Evolutionary conservation across 805 yeast genomes (phyloP).

Genomic region (Yarrowia sp.): DNA sequence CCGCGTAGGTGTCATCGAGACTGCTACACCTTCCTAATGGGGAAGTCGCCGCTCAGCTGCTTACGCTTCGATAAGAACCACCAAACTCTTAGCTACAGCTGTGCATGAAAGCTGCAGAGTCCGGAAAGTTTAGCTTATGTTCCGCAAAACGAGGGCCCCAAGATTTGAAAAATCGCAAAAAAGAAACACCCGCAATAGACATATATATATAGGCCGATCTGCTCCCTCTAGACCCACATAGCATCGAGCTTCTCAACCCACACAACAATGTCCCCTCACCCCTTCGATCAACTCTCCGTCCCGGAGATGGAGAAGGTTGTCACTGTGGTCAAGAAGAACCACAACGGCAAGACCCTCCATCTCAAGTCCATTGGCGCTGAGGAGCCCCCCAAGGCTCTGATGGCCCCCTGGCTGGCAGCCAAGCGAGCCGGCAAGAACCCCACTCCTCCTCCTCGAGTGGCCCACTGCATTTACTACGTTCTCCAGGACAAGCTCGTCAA

Average conservation of each 20-base stretch:
- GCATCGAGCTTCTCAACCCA: neutral
- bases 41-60: slow-evolving; percentile 6
- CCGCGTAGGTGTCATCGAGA: neutral
- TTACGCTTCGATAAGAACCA: neutral
- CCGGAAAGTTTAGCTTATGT: slow-evolving; percentile 8
- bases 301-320: slow-evolving; percentile 38
- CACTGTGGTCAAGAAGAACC: slow-evolving; percentile 33
- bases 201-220: neutral
- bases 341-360: slow-evolving; percentile 37
- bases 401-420: slow-evolving; percentile 65
- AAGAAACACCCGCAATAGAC: neutral
- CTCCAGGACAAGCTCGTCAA: slow-evolving; percentile 50
- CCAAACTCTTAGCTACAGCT: neutral
- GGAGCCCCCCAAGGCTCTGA: slow-evolving; percentile 77
- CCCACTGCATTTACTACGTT: slow-evolving; percentile 64
- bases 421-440: slow-evolving; percentile 51
- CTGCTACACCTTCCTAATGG: slow-evolving; percentile 22
- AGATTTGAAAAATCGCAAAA: slow-evolving; percentile 2
- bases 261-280: slow-evolving; percentile 33
- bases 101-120: neutral
- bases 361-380: slow-evolving; percentile 38
- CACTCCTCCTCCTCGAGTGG: slow-evolving; percentile 64
- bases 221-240: neutral
- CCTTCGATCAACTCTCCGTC: slow-evolving; percentile 39
- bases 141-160: neutral